Percentiles rank a stretch among this genome's conserved stretches.
These are phyloP conservation scores for Periconia sp. DNA, from an alignment of 2,329 filamentous ascomycete genomes.

Conservation along the genomic window DNA sequence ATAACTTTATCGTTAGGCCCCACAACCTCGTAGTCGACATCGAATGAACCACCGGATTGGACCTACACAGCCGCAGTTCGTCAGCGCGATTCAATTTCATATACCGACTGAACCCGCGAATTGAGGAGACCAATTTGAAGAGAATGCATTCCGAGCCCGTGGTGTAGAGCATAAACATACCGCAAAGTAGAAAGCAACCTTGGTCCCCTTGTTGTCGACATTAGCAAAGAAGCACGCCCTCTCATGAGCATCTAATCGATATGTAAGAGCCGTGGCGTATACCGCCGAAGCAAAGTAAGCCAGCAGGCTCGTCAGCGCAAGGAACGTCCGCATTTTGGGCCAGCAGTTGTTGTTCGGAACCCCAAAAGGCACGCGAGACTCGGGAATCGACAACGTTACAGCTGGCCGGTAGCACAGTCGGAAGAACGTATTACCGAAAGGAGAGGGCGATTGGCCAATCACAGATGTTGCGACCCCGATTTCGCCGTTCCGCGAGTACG, in stretches of 20 bases:
- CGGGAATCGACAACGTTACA: too few relatives aligned
- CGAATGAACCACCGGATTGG: conserved; percentile 97
- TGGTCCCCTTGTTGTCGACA: conserved; percentile 78
- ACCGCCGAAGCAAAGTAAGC: conserved; percentile 73
- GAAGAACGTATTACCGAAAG: conserved; percentile 23
- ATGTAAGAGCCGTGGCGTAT: conserved; percentile 90
- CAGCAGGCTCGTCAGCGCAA: conserved; percentile 59
- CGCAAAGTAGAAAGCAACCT: conserved; percentile 98
- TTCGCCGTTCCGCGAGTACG: neutral
- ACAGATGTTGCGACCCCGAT: neutral
- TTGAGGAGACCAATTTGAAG: too few relatives aligned
- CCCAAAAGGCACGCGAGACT: too few relatives aligned
- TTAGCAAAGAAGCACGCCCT: conserved; percentile 93
- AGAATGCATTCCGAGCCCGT: too few relatives aligned
- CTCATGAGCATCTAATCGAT: conserved; percentile 88
- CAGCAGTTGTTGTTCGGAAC: too few relatives aligned
- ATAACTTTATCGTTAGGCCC: conserved; percentile 83
- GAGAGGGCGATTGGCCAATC: conserved; percentile 26
- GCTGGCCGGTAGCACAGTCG: conserved; percentile 36
- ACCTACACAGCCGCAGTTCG: conserved; percentile 62
- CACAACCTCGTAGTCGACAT: conserved; percentile 89
- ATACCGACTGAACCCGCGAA: too few relatives aligned
- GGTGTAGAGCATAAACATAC: conserved; percentile 70
- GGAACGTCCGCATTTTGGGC: conserved; percentile 42
- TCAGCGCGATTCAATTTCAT: neutral